Base-by-base conservation (phyloP, 306 rosid species). In the Lathyrus aphaca region DNA sequence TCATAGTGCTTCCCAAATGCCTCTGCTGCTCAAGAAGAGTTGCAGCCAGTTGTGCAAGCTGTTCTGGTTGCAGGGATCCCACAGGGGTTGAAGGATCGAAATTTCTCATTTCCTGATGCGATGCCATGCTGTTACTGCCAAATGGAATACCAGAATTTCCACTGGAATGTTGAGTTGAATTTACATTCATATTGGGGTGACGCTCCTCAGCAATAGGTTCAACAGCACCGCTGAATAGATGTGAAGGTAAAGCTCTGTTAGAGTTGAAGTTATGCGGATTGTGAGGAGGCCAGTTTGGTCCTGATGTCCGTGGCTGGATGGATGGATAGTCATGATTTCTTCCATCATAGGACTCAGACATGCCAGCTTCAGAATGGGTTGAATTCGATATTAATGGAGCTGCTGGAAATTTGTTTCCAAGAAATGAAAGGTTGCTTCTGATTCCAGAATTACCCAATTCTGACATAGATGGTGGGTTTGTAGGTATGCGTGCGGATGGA, bases 31-130 rank as follows among this genome's bases (percentile, higher is more conserved):
- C 95, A 44, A 86, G 86, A 74, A 87, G 89, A 71, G 96, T 77
- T 59, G 96, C 90, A 38, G 96, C 88, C 68, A 94, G 66, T 42
- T 84, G 96, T 21, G 86, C 88, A 65, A 89, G 95, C 74, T 94
- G 96, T 77, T 94, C 96, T 5, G 91, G 89, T 59, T 79, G 92
- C 65, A 82, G 77, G 60, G 87, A 42, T 27, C 82, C 81, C 64
- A 79, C 81, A 10, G 91, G 77, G 32, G 74, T 15, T 44, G 88
- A 65, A 75, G 90, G 82, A 68, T 76, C 82, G 15, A 75, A 45
- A 43, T 82, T 77, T 63, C 83, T 81, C 4, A 74, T 75, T 72
- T 83, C 90, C 50, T 66, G 84, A 21, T 72, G 68, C 7, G 80
- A 61, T 55, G 79, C 65, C 68, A 64, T 68, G 78, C 29, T 54